Evolutionary conservation across 495 filamentous ascomycete genomes (phyloP).

Genomic region (Hyaloscypha variabilis): DNA sequence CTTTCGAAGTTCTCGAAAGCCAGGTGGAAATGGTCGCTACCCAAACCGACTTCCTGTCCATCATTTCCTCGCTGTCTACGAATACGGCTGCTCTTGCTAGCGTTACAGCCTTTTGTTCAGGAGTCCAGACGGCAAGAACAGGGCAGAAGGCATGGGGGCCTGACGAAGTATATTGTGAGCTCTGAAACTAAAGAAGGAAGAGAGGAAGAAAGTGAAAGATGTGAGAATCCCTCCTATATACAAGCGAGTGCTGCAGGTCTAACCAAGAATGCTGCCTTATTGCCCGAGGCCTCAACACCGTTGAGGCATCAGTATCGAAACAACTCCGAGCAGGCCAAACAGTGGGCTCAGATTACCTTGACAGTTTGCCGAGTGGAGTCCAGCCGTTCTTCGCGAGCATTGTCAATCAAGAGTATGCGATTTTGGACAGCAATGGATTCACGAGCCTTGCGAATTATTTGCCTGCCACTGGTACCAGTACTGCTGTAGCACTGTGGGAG

Average conservation of each 20-base stretch:
- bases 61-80: neutral
- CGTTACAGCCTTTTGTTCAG: conserved; percentile 12
- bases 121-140: conserved; percentile 28
- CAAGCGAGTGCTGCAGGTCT: too few species aligned
- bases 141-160: neutral
- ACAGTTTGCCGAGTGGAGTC: neutral
- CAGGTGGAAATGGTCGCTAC: neutral
- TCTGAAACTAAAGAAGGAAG: too few species aligned
- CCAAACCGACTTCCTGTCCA: neutral
- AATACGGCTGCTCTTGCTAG: neutral
- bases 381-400: neutral
- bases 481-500: neutral
- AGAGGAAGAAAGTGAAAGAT: too few species aligned
- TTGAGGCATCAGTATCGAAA: neutral
- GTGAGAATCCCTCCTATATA: too few species aligned
- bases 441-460: neutral
- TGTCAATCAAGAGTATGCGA: neutral
- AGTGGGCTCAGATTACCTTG: neutral
- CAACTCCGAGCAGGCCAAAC: neutral
- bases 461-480: neutral
- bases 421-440: neutral
- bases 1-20: neutral
- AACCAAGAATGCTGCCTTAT: too few species aligned
- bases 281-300: conserved; percentile 59
- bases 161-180: too few species aligned